Evolutionary conservation across 2,329 filamentous ascomycete species (phyloP).

Genomic region (Podosphaera fusca): DNA sequence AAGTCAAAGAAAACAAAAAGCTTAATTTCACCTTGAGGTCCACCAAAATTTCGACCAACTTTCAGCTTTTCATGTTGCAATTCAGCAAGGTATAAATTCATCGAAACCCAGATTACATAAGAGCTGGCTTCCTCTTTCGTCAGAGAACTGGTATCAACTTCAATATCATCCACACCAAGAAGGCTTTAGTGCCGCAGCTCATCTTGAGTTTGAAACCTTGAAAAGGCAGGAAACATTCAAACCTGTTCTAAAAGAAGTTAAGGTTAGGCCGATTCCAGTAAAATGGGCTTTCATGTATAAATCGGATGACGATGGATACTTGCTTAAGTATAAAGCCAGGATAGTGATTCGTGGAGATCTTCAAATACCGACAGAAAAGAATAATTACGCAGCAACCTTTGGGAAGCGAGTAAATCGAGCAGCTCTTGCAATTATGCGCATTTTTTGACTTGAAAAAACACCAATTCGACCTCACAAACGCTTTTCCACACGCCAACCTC

Average conservation of each 20-base stretch:
- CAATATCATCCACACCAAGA: background rate
- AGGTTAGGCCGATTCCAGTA: background rate
- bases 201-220: background rate
- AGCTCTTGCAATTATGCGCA: background rate
- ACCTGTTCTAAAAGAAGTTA: background rate
- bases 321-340: conserved; percentile 9
- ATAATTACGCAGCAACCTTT: conserved; percentile 1
- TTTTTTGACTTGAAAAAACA: background rate
- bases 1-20: background rate
- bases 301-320: conserved; percentile 8
- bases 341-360: conserved; percentile 9
- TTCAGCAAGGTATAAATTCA: background rate
- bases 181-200: background rate
- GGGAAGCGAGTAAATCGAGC: no score
- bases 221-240: background rate
- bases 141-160: background rate
- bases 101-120: background rate
- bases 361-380: conserved; percentile 2
- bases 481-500: background rate
- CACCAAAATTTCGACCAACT: background rate
- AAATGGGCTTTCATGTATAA: conserved; percentile 13
- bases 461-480: background rate
- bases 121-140: background rate
- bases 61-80: background rate
- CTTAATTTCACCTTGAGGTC: background rate